These are phyloP conservation scores for Pseudonectria foliicola DNA, from an alignment of 2,329 filamentous ascomycete species.

Conservation along the genomic window DNA sequence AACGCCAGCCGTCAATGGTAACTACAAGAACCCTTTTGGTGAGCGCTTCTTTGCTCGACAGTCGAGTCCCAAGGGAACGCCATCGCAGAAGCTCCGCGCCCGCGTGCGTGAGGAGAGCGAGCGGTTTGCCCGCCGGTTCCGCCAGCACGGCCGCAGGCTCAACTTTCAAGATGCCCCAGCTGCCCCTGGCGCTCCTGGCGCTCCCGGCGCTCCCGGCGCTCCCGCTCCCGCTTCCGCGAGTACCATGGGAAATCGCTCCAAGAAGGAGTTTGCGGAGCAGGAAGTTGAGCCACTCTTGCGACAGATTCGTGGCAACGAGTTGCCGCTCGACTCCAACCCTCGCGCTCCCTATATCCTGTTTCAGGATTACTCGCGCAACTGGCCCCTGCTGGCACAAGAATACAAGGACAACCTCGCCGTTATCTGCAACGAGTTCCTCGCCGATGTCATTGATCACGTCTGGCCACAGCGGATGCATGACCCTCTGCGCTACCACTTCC, in stretches of 20 bases:
- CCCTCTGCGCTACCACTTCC: conserved; percentile 40
- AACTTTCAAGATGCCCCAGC: conserved; percentile 30
- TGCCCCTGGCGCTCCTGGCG: conserved; percentile 8
- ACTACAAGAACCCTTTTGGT: conserved; percentile 48
- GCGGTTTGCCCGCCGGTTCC: conserved; percentile 40
- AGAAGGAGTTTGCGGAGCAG: conserved; percentile 40
- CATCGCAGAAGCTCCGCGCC: conserved; percentile 43
- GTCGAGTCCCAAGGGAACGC: conserved; percentile 42
- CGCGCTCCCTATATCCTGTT: conserved; percentile 48
- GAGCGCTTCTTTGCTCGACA: conserved; percentile 45
- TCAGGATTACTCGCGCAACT: conserved; percentile 46
- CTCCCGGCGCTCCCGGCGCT: conserved; percentile 20
- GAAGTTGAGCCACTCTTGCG: conserved; percentile 43
- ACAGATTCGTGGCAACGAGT: conserved; percentile 45
- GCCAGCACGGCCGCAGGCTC: conserved; percentile 43
- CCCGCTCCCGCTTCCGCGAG: conserved; percentile 7
- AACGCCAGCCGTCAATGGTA: conserved; percentile 45
- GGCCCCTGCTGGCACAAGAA: conserved; percentile 44
- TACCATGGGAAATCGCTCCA: conserved; percentile 30
- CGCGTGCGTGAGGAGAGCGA: conserved; percentile 46
- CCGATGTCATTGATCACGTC: conserved; percentile 42
- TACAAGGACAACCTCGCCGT: conserved; percentile 48
- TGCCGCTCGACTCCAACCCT: conserved; percentile 46
- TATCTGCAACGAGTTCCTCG: conserved; percentile 47
- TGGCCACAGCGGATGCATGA: conserved; percentile 46